phyloP scores from a whole-genome alignment of 1,284 basidiomycete species.

The Trichosporon sp. region DNA sequence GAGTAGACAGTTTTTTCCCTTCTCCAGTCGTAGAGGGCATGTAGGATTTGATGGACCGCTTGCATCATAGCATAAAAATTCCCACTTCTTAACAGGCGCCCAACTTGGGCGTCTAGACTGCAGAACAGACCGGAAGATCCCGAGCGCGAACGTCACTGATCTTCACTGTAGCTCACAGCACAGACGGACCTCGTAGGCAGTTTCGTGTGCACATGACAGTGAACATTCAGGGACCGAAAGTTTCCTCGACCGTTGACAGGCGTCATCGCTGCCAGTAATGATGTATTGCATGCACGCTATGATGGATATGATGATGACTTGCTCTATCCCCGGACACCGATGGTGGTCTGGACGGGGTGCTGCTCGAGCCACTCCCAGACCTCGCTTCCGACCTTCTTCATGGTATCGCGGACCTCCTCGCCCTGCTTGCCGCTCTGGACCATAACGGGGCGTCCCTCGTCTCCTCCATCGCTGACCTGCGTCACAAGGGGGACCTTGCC shows the following conservation, averaged over 20 bases:
- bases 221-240: neutral
- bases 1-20: constrained; percentile 37
- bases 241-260: neutral
- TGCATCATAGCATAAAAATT: constrained; percentile 24
- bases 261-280: neutral
- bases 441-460: constrained; percentile 65
- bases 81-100: neutral
- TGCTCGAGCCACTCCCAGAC: constrained; percentile 52
- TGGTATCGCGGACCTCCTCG: constrained; percentile 46
- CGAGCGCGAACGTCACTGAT: neutral
- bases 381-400: constrained; percentile 43
- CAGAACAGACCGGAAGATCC: neutral
- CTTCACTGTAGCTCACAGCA: too few relatives aligned
- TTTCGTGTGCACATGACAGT: neutral
- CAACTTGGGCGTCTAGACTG: constrained; percentile 10
- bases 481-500: constrained; percentile 75
- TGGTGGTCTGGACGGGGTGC: constrained; percentile 17
- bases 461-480: constrained; percentile 73
- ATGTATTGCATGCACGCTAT: constrained; percentile 29
- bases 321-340: constrained; percentile 28
- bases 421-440: constrained; percentile 48
- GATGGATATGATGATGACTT: constrained; percentile 26
- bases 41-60: constrained; percentile 33
- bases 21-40: constrained; percentile 23
- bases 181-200: neutral